Base-by-base conservation (phyloP, 2,329 filamentous ascomycete genomes). In the Diplodia scrobiculata region DNA sequence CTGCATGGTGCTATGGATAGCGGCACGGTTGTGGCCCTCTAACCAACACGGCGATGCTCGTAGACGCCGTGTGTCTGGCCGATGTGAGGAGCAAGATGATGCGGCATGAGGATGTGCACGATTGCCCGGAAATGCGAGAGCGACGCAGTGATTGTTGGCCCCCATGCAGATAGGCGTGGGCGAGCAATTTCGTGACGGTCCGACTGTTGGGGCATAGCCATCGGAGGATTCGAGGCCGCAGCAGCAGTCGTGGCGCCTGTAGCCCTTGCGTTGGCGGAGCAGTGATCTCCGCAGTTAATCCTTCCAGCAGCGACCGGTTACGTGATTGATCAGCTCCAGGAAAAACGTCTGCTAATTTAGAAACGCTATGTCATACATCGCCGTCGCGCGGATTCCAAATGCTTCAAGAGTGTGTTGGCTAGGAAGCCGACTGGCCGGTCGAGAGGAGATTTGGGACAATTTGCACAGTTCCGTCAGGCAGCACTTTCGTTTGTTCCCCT, bases 201-300 rank as follows among this genome's bases (percentile, higher is more conserved):
- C 58, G 58, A 62, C 45, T 34, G 45, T 62, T 51, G 45, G 27
- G 27, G 58, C 58, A 62, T 62, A 62, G 58, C 58, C 58, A 50
- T 62, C 58, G 58, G 58, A 62, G 58, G 58, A 62, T 62, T 62
- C 58, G 58, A 62, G 58, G 21, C 58, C 58, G 58, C 58, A 62
- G 58, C 58, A 50, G 45, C 17, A 62, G 58, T 50, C 58, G 58
- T 62, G 58, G 58, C 58, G 58, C 58, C 45, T 50, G 58, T 62
- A 45, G 58, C 58, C 58, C 58, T 62, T 50, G 58, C 45, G 58
- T 34, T 19, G 58, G 48, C 58, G 58, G 58, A 32, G 19, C 45
- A 62, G n/a, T 34, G 45, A 50, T 50, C 27, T 50, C 41, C 58
- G 58, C 38, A 11, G 45, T 13, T 27, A 47, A 62, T 62, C 45